A percentile compares a stretch with the other conserved stretches of the same genome.
phyloP scores from a whole-genome alignment of 1,284 basidiomycete species.

The Anthracocystis walkeri region DNA sequence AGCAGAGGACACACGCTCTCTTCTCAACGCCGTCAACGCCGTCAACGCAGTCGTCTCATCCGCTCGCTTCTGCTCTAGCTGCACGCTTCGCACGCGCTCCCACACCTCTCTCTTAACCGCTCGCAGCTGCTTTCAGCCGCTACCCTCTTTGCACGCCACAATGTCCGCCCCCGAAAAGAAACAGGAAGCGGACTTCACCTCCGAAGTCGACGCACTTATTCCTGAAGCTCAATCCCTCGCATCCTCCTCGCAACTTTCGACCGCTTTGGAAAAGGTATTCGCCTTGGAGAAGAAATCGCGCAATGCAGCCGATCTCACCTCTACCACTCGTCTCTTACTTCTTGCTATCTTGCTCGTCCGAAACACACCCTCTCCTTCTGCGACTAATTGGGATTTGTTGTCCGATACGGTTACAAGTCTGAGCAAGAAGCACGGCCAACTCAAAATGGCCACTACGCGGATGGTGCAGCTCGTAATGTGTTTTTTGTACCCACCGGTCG shows the following conservation, averaged over 20 bases:
- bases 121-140: too few relatives aligned
- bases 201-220: constrained; percentile 72
- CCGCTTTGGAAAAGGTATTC: constrained; percentile 89
- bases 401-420: constrained; percentile 58
- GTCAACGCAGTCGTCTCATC: background rate
- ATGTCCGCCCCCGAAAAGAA: constrained; percentile 69
- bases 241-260: constrained; percentile 79
- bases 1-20: background rate
- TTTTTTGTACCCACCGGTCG: constrained; percentile 58
- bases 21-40: background rate
- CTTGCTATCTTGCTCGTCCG: constrained; percentile 73
- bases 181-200: constrained; percentile 74
- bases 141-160: background rate
- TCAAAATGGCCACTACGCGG: constrained; percentile 88
- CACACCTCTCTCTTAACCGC: too few relatives aligned
- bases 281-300: constrained; percentile 93
- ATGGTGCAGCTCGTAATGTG: constrained; percentile 76
- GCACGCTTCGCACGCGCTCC: too few relatives aligned
- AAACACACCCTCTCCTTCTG: constrained; percentile 37
- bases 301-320: constrained; percentile 92
- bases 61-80: too few relatives aligned
- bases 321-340: constrained; percentile 87
- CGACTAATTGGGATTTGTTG: constrained; percentile 59
- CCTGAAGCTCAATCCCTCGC: constrained; percentile 72
- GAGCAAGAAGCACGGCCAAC: constrained; percentile 96